Evolutionary conservation across 306 rosid species (phyloP), one percentile per base, ranked within the genome.

Genomic region (Dalbergia cochinchinensis): DNA sequence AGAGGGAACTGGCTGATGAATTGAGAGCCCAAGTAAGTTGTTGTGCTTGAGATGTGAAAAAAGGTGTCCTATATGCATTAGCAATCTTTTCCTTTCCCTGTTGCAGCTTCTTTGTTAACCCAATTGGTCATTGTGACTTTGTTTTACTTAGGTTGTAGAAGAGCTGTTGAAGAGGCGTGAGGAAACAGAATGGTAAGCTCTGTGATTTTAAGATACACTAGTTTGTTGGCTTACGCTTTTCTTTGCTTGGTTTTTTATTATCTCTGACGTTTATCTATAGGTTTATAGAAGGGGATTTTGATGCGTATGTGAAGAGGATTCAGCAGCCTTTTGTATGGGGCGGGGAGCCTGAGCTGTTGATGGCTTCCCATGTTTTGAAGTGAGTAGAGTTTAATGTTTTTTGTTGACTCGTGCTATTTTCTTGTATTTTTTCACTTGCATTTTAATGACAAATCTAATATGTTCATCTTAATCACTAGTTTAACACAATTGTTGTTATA

Each of bases 351-450:
- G 99, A 94, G 81, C 65, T 94, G 76, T 74, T 92, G 67, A 94
- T 94, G 97, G 99, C 99, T 81, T 92, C 97, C 71, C 97, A 94
- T 84, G 95, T 94, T 82, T 59, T 92, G 72, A 87, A 86, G 99
- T 94, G 76, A 92, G 94, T 88, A 14, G 48, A 61, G 60, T 31
- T 62, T 5, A n/a, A 22, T 48, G 22, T 22, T 18, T 37, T 53
- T 1, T 9, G 8, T 13, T 10, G 15, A 13, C 5, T 44, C 4
- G 47, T 20, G 26, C 58, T 65, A 12, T 8, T 57, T 41, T 44
- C 16, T 77, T 34, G 11, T 14, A 22, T 0, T 37, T 0, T 37
- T 72, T 5, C 58, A 58, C 20, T 78, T 60, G 33, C 41, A 59
- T 59, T 65, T 65, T 50, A 59, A 57, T 54, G 14, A 14, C 33